phyloP scores from a whole-genome alignment of 768 basidiomycete genomes.

The Coprinellus aureogranulatus region DNA sequence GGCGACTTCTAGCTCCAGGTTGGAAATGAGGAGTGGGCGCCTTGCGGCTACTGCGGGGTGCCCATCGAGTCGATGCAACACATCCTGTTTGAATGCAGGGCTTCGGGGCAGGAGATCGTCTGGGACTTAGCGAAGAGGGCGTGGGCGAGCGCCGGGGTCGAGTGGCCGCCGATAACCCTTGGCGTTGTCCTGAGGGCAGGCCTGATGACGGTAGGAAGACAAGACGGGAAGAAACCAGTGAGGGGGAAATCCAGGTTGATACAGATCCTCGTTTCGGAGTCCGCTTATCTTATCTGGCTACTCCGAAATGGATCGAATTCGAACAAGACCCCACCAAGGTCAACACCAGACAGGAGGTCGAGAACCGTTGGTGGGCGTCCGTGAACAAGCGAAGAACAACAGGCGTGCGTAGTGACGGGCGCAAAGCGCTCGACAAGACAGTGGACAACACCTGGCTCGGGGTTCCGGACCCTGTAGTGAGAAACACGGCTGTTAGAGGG shows the following conservation, averaged over 20 bases:
- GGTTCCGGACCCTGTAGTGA: no score
- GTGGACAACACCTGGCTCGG: not conserved
- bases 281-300: conserved; percentile 26
- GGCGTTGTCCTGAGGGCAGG: conserved; percentile 21
- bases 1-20: conserved; percentile 25
- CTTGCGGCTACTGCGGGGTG: not conserved
- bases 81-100: conserved; percentile 15
- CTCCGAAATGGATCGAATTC: conserved; percentile 18
- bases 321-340: conserved; percentile 7
- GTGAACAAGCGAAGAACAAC: not conserved
- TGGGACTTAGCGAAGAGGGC: conserved; percentile 19
- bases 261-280: conserved; percentile 24
- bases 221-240: not conserved
- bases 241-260: conserved; percentile 12
- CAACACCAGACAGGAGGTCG: not conserved
- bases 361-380: not conserved
- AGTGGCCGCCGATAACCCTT: conserved; percentile 10
- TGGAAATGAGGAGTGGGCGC: conserved; percentile 13
- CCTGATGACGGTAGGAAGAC: conserved; percentile 2
- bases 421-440: not conserved
- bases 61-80: not conserved
- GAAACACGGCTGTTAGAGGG: not conserved
- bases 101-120: conserved; percentile 15
- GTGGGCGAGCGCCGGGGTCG: conserved; percentile 5
- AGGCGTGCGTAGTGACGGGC: not conserved